Evolutionary conservation across 2,329 filamentous ascomycete genomes (phyloP), one percentile per base, ranked within the genome.

Genomic region (Cladosporium colombiae): DNA sequence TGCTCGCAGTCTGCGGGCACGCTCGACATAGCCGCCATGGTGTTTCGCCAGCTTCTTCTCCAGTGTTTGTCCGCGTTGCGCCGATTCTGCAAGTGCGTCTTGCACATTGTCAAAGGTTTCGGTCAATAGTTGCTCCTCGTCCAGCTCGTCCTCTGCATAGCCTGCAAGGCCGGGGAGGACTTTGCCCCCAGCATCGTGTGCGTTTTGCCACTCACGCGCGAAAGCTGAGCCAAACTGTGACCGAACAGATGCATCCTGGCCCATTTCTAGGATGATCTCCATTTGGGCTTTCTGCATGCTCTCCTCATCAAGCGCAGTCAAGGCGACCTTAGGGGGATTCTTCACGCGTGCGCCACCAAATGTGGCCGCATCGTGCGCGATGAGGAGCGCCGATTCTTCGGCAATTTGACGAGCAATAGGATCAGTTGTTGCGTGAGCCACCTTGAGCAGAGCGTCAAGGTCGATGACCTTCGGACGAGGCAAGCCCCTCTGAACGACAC

Each of bases 21-120:
- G 90, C 71, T 93, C 89, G 76, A 93, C 89, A 79, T 99, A 99
- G 16, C 95, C 95, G 27, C 93, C 93, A 2, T 96, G 87, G 73
- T 95, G 89, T 63, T 96, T 83, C 0, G 85, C 84, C n/a, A 99
- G 86, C 79, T 95, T 97, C 85, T 97, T 97, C 79, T 98, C 93
- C 1, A 96, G 82, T 78, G 94, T 96, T 75, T 92, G 92, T 63
- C 91, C 91, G 65, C 89, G 86, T 71, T 94, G 89, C 2, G 93
- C 95, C 0, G 88, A 88, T 2, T 85, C 81, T 71, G 91, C 85
- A 68, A 97, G 90, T 8, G 85, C 83, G 56, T 91, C 86, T 78
- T 95, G 91, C 1, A 93, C 85, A 55, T 84, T 84, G 68, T 95
- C 88, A 70, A 97, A 95, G 2, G 91, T 88, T 70, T 87, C 81